Conservation (phyloP, 441 rosid genomes). For the Euphorbia celastroides region DNA sequence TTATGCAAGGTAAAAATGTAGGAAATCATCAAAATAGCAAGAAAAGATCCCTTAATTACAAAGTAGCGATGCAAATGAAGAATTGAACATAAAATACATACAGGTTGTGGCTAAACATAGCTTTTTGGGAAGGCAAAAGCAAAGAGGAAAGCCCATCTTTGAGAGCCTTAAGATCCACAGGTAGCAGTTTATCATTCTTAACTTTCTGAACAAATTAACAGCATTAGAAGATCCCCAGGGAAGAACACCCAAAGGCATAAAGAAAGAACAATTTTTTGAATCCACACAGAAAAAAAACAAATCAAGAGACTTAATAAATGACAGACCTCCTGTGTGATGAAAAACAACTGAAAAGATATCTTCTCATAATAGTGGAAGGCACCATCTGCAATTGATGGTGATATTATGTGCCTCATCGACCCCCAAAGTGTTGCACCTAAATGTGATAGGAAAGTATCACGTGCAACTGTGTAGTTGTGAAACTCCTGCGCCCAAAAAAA, state of each 20-base stretch:
- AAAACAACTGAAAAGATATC: constrained; percentile 88
- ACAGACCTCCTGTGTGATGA: constrained; percentile 90
- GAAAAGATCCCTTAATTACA: not conserved
- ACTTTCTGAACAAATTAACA: constrained; percentile 59
- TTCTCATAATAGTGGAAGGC: constrained; percentile 95
- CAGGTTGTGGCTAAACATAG: constrained; percentile 67
- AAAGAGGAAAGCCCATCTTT: constrained; percentile 85
- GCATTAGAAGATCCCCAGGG: not conserved
- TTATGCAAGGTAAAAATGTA: not conserved
- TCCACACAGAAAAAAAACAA: constrained; percentile 18
- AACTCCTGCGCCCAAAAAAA: constrained; percentile 53
- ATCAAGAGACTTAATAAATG: constrained; percentile 9
- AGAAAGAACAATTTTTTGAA: constrained; percentile 11
- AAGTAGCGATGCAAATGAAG: constrained; percentile 9
- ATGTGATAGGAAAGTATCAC: constrained; percentile 95
- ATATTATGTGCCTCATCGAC: constrained; percentile 82
- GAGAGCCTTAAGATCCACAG: constrained; percentile 78
- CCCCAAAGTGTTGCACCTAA: constrained; percentile 97
- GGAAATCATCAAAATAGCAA: constrained; percentile 10
- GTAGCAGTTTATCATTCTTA: constrained; percentile 57
- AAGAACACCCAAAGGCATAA: not conserved
- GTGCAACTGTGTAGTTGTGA: constrained; percentile 94
- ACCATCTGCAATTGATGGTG: constrained; percentile 97
- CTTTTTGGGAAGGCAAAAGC: constrained; percentile 79
- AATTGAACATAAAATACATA: constrained; percentile 32